Conservation (phyloP, 1,284 basidiomycete genomes). For the Heterobasidion irregulare region DNA sequence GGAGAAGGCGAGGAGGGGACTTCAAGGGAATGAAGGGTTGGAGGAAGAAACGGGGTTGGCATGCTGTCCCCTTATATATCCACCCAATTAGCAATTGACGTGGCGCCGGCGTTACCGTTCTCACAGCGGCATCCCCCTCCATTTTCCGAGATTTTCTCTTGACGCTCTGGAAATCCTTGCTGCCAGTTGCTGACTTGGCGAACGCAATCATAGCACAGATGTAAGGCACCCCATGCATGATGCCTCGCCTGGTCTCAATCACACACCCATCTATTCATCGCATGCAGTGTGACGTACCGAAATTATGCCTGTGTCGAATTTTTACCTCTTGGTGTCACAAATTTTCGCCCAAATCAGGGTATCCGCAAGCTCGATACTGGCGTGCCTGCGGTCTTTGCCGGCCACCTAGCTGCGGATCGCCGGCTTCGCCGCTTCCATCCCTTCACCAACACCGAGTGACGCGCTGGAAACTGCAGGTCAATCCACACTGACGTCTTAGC, state of each 20-base stretch:
- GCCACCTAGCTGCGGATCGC: neutral
- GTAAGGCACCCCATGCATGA: too few relatives aligned
- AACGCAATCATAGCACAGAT: too few relatives aligned
- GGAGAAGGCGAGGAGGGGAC: constrained; percentile 6
- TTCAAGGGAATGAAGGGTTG: neutral
- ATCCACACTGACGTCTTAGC: neutral
- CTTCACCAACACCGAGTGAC: neutral
- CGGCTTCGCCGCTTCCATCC: neutral
- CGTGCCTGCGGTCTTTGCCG: neutral
- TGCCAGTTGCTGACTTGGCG: neutral
- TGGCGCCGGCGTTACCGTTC: neutral
- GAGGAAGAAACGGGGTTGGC: neutral
- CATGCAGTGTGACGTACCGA: too few relatives aligned
- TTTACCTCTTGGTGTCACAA: too few relatives aligned
- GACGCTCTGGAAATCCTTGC: neutral
- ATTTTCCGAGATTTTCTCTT: neutral
- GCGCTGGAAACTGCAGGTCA: neutral
- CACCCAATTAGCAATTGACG: neutral
- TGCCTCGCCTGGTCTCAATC: too few relatives aligned
- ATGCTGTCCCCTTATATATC: neutral
- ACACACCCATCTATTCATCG: too few relatives aligned
- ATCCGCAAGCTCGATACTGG: too few relatives aligned
- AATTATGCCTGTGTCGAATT: too few relatives aligned
- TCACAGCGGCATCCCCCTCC: neutral
- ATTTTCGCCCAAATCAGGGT: too few relatives aligned